Evolutionary conservation across 768 basidiomycete genomes (phyloP), one percentile per base, ranked within the genome.

Genomic region (Boletus sp.): DNA sequence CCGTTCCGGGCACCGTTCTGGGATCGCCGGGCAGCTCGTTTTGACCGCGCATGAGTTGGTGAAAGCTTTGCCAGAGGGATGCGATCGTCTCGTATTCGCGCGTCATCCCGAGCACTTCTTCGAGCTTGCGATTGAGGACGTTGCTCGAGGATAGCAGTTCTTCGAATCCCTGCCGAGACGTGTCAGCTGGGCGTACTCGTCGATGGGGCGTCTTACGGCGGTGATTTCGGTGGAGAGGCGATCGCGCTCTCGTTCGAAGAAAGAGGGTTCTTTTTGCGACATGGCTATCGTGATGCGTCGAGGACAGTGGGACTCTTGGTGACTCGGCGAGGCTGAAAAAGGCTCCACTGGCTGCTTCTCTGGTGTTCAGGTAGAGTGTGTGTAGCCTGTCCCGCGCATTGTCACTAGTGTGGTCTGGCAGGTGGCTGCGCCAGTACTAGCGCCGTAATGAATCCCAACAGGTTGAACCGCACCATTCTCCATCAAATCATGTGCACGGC

Each of bases 21-120:
- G 71, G 44, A 51, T 69, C 59, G 6, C 67, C 65, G 0, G 69
- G 69, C 17, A 70, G 69, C 5, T 74, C 74, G 44, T 64, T 70
- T 18, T 80, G 79, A 44, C 73, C 77, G 28, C 80, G 80, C 89
- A 92, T 92, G 61, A 93, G 76, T 55, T 86, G 76, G 64, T 91
- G 86, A 62, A 92, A 93, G 63, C 81, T 83, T 56, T 85, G 80
- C 92, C 93, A 95, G 48, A 97, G 77, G 3, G 83, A 78, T 4
- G 94, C 91, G 41, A 95, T 92, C 3, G 89, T 94, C 50, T 89
- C 84, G 70, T 96, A 94, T 77, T 95, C 94, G 56, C 85, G 86
- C 6, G 94, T 94, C 84, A 96, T 95, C 10, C 91, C 91, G 28
- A 89, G 76, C 2, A 94, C 92, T 68, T 97, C 93, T 72, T 98